Evolutionary conservation across 257 asterid genomes (phyloP).

Genomic region (Solanum corneliomulleri): DNA sequence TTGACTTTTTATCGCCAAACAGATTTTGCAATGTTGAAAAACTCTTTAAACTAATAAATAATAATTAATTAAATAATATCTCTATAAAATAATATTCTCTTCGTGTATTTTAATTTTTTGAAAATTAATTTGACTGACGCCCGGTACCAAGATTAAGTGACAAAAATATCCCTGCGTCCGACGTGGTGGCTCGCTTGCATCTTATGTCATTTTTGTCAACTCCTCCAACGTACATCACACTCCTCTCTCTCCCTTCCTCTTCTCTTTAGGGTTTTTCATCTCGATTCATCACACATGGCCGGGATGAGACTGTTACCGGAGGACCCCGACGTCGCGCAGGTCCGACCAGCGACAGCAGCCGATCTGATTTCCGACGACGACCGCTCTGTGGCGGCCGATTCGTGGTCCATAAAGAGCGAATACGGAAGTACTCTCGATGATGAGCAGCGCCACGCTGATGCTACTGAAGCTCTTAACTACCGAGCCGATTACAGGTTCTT

Average conservation of each 20-base stretch:
- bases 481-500: conserved; percentile 77
- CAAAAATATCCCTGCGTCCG: conserved; percentile 15
- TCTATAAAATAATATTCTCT: too few species aligned
- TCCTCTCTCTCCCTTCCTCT: neutral
- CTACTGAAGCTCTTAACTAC: conserved; percentile 79
- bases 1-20: fast-evolving
- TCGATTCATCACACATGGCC: conserved; percentile 39
- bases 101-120: fast-evolving
- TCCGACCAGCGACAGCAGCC: conserved; percentile 47
- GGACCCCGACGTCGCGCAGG: conserved; percentile 63
- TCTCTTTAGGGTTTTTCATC: conserved; percentile 24
- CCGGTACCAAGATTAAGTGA: neutral
- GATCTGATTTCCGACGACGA: conserved; percentile 97
- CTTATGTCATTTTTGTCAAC: conserved; percentile 16
- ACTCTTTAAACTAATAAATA: neutral
- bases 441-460: conserved; percentile 97
- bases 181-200: conserved; percentile 30
- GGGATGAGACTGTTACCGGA: conserved; percentile 77
- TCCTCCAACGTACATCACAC: neutral
- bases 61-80: too few species aligned
- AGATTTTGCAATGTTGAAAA: fast-evolving
- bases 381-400: conserved; percentile 92
- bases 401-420: conserved; percentile 98
- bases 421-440: conserved; percentile 98
- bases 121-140: neutral